Conservation (phyloP, 345 rosid genomes). For the Eucalyptus grandis region DNA sequence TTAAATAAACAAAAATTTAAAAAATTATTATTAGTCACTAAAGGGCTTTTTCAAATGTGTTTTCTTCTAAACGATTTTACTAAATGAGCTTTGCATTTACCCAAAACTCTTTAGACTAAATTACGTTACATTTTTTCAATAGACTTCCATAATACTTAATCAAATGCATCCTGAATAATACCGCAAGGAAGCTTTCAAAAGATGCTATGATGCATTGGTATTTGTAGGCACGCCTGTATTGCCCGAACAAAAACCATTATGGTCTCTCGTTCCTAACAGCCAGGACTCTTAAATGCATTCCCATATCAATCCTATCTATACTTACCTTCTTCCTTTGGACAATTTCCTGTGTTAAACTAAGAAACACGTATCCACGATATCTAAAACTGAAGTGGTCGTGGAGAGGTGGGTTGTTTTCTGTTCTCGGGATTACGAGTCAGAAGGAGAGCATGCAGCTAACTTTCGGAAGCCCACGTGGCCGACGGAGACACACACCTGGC, state of each 20-base stretch:
- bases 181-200: not conserved
- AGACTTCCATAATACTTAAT: too few relatives aligned
- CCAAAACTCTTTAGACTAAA: accelerated
- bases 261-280: not conserved
- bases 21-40: too few relatives aligned
- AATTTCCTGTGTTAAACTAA: not conserved
- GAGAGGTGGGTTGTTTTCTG: not conserved
- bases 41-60: accelerated
- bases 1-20: accelerated
- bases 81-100: accelerated
- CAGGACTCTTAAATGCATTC: not conserved
- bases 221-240: accelerated
- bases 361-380: not conserved
- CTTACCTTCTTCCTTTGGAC: not conserved
- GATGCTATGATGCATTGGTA: not conserved
- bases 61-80: accelerated
- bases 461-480: not conserved
- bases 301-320: not conserved
- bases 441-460: not conserved
- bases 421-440: not conserved
- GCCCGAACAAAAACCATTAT: not conserved
- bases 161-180: not conserved
- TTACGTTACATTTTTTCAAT: too few relatives aligned
- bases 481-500: not conserved
- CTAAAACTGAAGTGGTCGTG: not conserved